Conservation (phyloP, 2,329 filamentous ascomycete genomes). For the Colletotrichum gigasporum region DNA sequence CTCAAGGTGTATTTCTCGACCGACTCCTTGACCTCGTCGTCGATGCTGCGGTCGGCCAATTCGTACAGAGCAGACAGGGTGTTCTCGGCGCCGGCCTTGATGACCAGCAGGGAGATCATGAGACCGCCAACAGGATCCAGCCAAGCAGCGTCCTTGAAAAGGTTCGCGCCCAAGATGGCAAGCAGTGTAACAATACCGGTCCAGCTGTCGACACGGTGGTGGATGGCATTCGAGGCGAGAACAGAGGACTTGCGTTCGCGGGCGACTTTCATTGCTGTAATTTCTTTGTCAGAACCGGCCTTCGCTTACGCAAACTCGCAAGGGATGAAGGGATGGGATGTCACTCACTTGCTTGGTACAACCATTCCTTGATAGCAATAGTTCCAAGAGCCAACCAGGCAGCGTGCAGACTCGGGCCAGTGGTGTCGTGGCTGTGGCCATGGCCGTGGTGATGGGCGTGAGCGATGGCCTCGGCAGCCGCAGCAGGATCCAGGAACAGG, state of each 20-base stretch:
- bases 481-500: conserved; percentile 72
- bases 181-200: conserved; percentile 93
- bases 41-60: conserved; percentile 89
- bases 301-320: neutral
- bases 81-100: conserved; percentile 89
- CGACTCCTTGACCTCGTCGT: conserved; percentile 80
- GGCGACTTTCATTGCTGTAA: conserved; percentile 90
- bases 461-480: conserved; percentile 61
- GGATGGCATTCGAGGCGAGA: conserved; percentile 93
- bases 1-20: conserved; percentile 73
- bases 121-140: conserved; percentile 93
- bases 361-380: conserved; percentile 93
- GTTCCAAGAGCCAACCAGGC: conserved; percentile 93
- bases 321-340: neutral
- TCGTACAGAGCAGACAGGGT: conserved; percentile 85
- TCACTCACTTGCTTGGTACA: conserved; percentile 93
- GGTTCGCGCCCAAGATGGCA: conserved; percentile 89
- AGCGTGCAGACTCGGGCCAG: conserved; percentile 88
- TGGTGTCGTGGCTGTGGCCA: conserved; percentile 70
- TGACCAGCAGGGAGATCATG: conserved; percentile 91
- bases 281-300: neutral
- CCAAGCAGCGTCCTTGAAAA: conserved; percentile 87
- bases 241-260: conserved; percentile 94
- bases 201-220: conserved; percentile 95
- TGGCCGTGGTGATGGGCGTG: conserved; percentile 73